These are phyloP conservation scores for Leptographium wingfieldii DNA, from an alignment of 2,329 filamentous ascomycete genomes.

Conservation along the genomic window DNA sequence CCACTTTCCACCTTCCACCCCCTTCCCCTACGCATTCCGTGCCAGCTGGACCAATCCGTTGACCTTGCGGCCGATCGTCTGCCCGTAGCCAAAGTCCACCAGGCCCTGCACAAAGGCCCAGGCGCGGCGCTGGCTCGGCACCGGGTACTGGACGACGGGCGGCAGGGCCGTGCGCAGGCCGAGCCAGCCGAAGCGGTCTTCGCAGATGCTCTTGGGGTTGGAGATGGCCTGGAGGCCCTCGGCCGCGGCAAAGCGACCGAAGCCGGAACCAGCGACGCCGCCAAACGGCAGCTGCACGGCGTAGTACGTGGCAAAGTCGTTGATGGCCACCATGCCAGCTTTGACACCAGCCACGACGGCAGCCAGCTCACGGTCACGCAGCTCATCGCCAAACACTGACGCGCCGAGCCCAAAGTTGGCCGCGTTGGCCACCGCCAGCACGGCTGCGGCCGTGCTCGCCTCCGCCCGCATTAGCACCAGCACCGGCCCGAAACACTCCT, in stretches of 20 bases:
- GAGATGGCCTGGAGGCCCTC: slow-evolving; percentile 78
- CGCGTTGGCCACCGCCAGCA: slow-evolving; percentile 70
- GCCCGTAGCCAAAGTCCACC: slow-evolving; percentile 47
- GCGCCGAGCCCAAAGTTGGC: slow-evolving; percentile 79
- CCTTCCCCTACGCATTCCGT: slow-evolving; percentile 7
- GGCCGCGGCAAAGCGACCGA: slow-evolving; percentile 83
- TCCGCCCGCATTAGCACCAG: slow-evolving; percentile 71
- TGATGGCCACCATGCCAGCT: slow-evolving; percentile 85
- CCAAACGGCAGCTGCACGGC: slow-evolving; percentile 92
- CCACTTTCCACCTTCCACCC: background rate
- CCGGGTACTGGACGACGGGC: slow-evolving; percentile 66
- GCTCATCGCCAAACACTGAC: slow-evolving; percentile 66
- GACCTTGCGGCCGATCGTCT: slow-evolving; percentile 11
- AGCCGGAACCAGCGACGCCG: slow-evolving; percentile 77
- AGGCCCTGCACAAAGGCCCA: slow-evolving; percentile 53
- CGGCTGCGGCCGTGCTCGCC: slow-evolving; percentile 44
- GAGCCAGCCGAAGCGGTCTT: slow-evolving; percentile 52
- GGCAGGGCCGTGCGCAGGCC: slow-evolving; percentile 69
- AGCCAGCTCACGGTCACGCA: slow-evolving; percentile 41
- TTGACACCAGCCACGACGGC: slow-evolving; percentile 56
- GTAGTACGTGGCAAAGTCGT: slow-evolving; percentile 91
- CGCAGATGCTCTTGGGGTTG: slow-evolving; percentile 77
- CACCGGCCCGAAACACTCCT: slow-evolving; percentile 87
- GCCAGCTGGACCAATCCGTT: slow-evolving; percentile 9
- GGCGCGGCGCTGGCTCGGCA: slow-evolving; percentile 49